Base-by-base conservation (phyloP, 228 moss, liverwort and hornwort species). In the Sphagnum magellanicum region DNA sequence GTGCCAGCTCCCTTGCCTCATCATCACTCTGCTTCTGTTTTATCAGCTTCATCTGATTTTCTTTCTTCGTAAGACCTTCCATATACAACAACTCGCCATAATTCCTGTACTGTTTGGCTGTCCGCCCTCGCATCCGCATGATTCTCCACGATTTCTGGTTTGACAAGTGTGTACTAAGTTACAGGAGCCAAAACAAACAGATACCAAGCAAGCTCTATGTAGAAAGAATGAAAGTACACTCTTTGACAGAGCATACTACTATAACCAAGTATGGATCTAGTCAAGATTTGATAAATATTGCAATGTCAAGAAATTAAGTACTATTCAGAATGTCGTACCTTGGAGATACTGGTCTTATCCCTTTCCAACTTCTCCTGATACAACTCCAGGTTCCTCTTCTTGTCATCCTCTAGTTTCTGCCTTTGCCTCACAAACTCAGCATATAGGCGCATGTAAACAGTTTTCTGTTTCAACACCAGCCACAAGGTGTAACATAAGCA, bases 61-160 rank as follows among this genome's bases (percentile, higher is more conserved):
- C 83, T 72, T 67, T 83, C 64, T 85, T 91, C 4, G 72, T 87
- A 64, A 93, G 73, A 59, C 91, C 97, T 48, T 97, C 97, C 5
- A 73, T 75, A 52, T 97, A 97, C 4, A 97, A 77, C 16, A 97
- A 79, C 66, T 97, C 97, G 48, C 97, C 97, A 64, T 97, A 97
- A 63, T 97, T 97, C 70, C 74, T 85, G 69, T 84, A 97, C 76
- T 97, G 90, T 70, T 88, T 93, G 61, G 97, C 91, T 63, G 76
- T 90, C 66, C 77, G 89, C 14, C 87, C 97, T 71, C 93, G 91
- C 90, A 89, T 85, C 10, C 89, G 72, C 97, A 90, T 90, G 64
- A 92, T 77, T 74, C 71, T 87, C 92, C 92, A 92, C 65, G 95
- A 95, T 79, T 79, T 89, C 95, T 94, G 86, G 52, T 0, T 57